Percentiles rank a stretch among this genome's conserved stretches.
phyloP scores from a whole-genome alignment of 78 protist genomes.

The Kipferlia bialata region DNA sequence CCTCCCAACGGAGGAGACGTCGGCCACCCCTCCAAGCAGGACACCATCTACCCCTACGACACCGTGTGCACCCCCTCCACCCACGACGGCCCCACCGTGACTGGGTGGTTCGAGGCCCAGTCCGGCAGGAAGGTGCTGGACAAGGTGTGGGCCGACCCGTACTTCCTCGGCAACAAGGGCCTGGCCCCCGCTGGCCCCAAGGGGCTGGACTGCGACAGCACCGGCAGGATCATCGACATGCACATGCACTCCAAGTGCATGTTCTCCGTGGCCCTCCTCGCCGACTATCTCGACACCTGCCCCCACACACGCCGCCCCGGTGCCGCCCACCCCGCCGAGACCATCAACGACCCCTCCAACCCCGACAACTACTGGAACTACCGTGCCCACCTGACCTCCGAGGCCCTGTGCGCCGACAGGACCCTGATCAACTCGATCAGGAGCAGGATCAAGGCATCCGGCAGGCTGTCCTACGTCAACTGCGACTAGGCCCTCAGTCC shows the following conservation, averaged over 20 bases:
- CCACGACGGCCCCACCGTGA: constrained; percentile 53
- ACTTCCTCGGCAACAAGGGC: background rate
- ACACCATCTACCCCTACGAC: constrained; percentile 31
- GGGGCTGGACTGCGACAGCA: background rate
- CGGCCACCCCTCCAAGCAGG: constrained; percentile 30
- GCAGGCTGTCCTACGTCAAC: too few relatives aligned
- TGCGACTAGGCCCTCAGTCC: too few relatives aligned
- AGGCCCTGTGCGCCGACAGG: constrained; percentile 17
- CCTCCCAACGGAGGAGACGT: background rate
- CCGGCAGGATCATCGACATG: constrained; percentile 30
- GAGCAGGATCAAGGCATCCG: constrained; percentile 8
- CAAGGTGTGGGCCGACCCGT: constrained; percentile 7
- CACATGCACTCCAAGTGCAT: constrained; percentile 36
- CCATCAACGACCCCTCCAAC: constrained; percentile 50
- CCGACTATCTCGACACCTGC: constrained; percentile 26
- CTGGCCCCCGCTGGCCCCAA: background rate
- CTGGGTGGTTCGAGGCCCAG: constrained; percentile 49
- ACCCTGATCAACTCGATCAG: background rate
- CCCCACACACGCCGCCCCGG: constrained; percentile 27
- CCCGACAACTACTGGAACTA: constrained; percentile 56
- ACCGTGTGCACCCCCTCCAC: constrained; percentile 50
- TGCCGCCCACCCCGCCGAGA: constrained; percentile 30
- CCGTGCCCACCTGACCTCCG: constrained; percentile 40
- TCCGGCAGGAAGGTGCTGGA: constrained; percentile 10
- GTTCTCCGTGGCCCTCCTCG: constrained; percentile 49